These are phyloP conservation scores for Debaryomyces psychrophilus DNA, from an alignment of 1,139 yeast genomes.

Conservation along the genomic window DNA sequence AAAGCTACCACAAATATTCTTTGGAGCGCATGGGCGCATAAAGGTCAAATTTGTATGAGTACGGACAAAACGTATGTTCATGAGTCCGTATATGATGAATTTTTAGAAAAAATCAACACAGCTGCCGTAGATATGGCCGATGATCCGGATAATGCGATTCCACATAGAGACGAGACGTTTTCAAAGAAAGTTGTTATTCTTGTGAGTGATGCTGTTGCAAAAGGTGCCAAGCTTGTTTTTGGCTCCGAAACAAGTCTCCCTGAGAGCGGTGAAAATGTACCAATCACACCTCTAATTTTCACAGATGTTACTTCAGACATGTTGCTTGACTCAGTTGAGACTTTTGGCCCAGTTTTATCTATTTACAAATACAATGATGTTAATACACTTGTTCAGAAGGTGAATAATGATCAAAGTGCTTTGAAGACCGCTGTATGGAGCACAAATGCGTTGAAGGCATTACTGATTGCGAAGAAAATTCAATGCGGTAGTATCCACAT, in stretches of 20 bases:
- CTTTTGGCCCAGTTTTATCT: conserved; percentile 53
- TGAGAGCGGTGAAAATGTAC: conserved; percentile 12
- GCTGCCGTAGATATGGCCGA: conserved; percentile 21
- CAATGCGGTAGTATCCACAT: conserved; percentile 57
- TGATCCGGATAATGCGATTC: conserved; percentile 26
- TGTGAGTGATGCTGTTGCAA: conserved; percentile 43
- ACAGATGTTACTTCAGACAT: conserved; percentile 35
- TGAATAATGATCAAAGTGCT: conserved; percentile 44
- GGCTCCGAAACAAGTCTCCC: conserved; percentile 17
- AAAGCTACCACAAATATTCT: conserved; percentile 33
- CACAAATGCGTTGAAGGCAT: conserved; percentile 40
- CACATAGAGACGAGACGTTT: conserved; percentile 33
- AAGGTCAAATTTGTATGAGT: conserved; percentile 53
- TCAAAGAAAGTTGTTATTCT: conserved; percentile 28
- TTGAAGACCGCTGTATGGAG: conserved; percentile 63
- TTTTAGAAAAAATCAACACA: conserved; percentile 24
- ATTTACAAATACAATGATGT: conserved; percentile 37
- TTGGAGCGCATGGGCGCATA: conserved; percentile 43
- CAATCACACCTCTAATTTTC: conserved; percentile 35
- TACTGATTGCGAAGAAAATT: conserved; percentile 37
- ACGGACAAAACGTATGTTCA: conserved; percentile 42
- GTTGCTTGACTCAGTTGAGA: conserved; percentile 39
- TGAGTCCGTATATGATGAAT: conserved; percentile 33
- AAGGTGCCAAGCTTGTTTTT: conserved; percentile 43
- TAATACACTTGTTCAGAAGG: conserved; percentile 28